Base-by-base conservation (phyloP, 495 filamentous ascomycete genomes). In the Xylaria palmicola region DNA sequence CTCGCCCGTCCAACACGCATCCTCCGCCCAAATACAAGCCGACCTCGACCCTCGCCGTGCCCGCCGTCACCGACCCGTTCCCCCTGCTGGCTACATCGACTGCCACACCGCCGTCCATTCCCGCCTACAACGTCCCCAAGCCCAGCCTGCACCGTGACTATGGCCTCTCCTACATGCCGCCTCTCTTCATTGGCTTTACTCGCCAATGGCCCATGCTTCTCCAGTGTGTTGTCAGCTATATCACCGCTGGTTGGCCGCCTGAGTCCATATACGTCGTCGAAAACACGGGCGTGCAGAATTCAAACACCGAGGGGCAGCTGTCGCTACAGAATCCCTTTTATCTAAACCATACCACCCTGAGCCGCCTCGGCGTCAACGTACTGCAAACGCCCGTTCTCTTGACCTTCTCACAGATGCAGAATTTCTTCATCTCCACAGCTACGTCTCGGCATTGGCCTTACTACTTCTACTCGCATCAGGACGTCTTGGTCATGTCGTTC, bases 381-480 rank as follows among this genome's bases (percentile, higher is more conserved):
- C 55, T 84, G 27, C 65, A 70, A 24, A 80, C 82, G 4, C 82
- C 82, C 0, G 83, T 82, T 7, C 70, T 84, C 24, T 63, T 85
- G 55, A 81, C 71, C 15, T 85, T 84, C 59, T 78, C 82, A 19
- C 82, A 85, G 56, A 67, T 84, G 53, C 81, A 84, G 58, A 85
- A 85, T 62, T 84, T 81, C 69, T 82, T 78, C 63, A 68, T 81
- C n/a, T 74, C 63, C 37, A 75, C 70, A 0, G 72, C 80, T 0
- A 68, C 77, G 17, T 58, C 73, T 19, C 72, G 77, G 0, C 65
- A 69, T 7, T 84, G 81, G 78, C 73, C 77, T 1, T 77, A 84
- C 62, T 88, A 83, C 68, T 86, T 85, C 70, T 87, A 82, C 75
- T 76, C 74, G 37, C 83, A 86, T 57, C 81, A 84, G 74, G 85